Conservation (phyloP, 116 monocot genomes). For the Posidonia oceanica region DNA sequence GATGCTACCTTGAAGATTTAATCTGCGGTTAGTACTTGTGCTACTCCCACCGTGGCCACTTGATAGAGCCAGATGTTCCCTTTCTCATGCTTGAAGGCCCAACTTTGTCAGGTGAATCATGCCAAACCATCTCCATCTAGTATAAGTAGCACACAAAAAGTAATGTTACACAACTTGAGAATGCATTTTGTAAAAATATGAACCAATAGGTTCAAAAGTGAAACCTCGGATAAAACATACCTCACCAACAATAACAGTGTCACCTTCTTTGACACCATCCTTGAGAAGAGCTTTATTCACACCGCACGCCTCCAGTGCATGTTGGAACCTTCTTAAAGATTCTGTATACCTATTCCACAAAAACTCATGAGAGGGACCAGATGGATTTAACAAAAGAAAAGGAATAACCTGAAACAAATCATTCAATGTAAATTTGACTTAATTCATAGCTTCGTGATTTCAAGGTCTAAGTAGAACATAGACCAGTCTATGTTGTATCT, state of each 20-base stretch:
- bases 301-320: slow-evolving; percentile 95
- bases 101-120: slow-evolving; percentile 30
- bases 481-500: too few relatives aligned
- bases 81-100: slow-evolving; percentile 28
- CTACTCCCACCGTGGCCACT: slow-evolving; percentile 33
- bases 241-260: slow-evolving; percentile 88
- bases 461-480: too few relatives aligned
- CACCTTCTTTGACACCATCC: slow-evolving; percentile 87
- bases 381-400: not conserved
- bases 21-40: not conserved
- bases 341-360: slow-evolving; percentile 52
- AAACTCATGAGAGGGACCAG: not conserved
- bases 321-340: slow-evolving; percentile 85
- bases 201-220: not conserved
- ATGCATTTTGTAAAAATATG: not conserved
- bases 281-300: slow-evolving; percentile 79
- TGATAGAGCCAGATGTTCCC: slow-evolving; percentile 22
- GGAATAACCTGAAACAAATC: too few relatives aligned
- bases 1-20: not conserved
- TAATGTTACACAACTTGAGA: not conserved
- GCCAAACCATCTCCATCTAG: slow-evolving; percentile 97
- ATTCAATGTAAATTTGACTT: too few relatives aligned
- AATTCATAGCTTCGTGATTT: too few relatives aligned
- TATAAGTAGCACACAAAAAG: not conserved
- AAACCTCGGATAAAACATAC: slow-evolving; percentile 15